These are phyloP conservation scores for Sporisorium graminicola DNA, from an alignment of 1,284 basidiomycete genomes.

Conservation along the genomic window DNA sequence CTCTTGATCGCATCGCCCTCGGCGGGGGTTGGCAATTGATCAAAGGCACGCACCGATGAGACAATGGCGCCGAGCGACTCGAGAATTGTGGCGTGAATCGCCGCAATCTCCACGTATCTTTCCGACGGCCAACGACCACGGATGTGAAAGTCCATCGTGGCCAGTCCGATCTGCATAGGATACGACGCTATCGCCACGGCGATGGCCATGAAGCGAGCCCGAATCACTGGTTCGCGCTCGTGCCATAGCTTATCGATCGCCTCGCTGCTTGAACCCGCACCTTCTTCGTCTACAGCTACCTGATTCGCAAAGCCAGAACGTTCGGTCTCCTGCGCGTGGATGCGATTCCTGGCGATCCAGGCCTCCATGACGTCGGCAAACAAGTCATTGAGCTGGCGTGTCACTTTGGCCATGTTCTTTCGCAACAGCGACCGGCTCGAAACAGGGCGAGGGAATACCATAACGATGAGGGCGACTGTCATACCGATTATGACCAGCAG, in stretches of 20 bases:
- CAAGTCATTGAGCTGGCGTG: constrained; percentile 40
- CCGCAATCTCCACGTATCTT: constrained; percentile 72
- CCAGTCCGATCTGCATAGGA: constrained; percentile 73
- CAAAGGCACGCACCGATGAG: constrained; percentile 29
- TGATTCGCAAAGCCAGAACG: constrained; percentile 70
- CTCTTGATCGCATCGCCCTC: constrained; percentile 5
- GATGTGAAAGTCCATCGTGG: constrained; percentile 67
- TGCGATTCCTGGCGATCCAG: constrained; percentile 66
- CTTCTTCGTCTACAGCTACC: constrained; percentile 71
- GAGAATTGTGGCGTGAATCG: constrained; percentile 53
- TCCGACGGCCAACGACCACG: constrained; percentile 74
- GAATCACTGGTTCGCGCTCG: constrained; percentile 41
- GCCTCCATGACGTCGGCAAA: constrained; percentile 37
- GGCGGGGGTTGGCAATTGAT: constrained; percentile 11
- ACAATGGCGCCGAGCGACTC: constrained; percentile 51
- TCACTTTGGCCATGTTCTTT: constrained; percentile 71
- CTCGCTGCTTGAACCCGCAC: constrained; percentile 44
- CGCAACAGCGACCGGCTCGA: constrained; percentile 74
- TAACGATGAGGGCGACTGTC: constrained; percentile 60
- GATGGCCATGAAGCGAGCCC: constrained; percentile 71
- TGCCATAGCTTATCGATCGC: constrained; percentile 22
- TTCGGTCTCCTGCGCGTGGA: constrained; percentile 71
- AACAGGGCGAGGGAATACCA: constrained; percentile 71
- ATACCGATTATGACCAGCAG: constrained; percentile 68
- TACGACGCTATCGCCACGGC: constrained; percentile 70